Base-by-base conservation (phyloP, 2,329 filamentous ascomycete genomes). In the Neofusicoccum umdonicola region DNA sequence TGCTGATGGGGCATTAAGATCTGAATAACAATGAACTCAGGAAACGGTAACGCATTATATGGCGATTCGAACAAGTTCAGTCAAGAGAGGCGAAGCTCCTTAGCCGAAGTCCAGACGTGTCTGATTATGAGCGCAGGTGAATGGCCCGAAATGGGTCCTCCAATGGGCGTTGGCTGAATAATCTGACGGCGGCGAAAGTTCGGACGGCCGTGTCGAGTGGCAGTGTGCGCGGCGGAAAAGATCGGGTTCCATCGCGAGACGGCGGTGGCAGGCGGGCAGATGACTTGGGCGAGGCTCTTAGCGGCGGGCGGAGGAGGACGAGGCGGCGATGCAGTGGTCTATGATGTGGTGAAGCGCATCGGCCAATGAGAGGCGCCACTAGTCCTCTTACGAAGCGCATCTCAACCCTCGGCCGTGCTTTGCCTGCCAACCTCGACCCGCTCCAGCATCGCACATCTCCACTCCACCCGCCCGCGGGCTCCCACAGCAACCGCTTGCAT, bases 301-400 rank as follows among this genome's bases (percentile, higher is more conserved):
- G 54, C 39, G 54, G 39, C 8, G n/a, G 12, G 19, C 19, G 39
- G 12, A 31, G 37, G 37, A 34, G 37, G 8, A 35, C 3, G 22
- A 44, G 54, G 22, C n/a, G 37, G 50, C 37, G 60, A 63, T 63
- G 35, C 15, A 39, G 48, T 34, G 13, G 61, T 60, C 54, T 19
- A 65, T 57, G 65, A 66, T 63, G 63, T 65, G 31, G 27, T 27
- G 34, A 31, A 62, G 66, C 66, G 67, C 68, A 70, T 69, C 68
- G 63, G 62, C 67, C 67, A 70, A 70, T 70, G 58, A 69, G 15
- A 64, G 52, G 27, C 13, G 47, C 27, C 39, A 66, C 69, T 67
- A 70, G 67, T 62, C 58, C 22, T 51, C 48, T 63, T 61, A 61
- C 57, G 57, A 48, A 48, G 57, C 19, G 39, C 39, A 37, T 41